phyloP scores from a whole-genome alignment of 2,329 filamentous ascomycete species.

The Penicillium sp. region DNA sequence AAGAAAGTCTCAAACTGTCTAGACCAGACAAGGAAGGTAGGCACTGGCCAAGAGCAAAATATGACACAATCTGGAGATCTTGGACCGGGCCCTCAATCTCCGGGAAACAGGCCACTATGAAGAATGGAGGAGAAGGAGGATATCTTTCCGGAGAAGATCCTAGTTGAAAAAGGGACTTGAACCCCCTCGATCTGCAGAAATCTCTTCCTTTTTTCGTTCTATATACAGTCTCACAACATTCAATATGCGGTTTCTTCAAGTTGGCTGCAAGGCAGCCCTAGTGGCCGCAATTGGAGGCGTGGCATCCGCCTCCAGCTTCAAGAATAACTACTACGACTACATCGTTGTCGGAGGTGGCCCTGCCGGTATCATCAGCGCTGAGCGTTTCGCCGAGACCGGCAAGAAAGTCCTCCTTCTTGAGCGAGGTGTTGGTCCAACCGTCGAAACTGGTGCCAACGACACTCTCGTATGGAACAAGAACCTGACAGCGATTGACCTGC shows the following conservation, averaged over 20 bases:
- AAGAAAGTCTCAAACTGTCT: conserved; percentile 4
- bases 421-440: conserved; percentile 27
- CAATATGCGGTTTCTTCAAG: conserved; percentile 17
- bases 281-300: conserved; percentile 18
- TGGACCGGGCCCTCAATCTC: conserved; percentile 1
- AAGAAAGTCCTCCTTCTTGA: conserved; percentile 30
- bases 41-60: conserved; percentile 4
- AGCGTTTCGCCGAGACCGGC: conserved; percentile 27
- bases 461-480: conserved; percentile 27
- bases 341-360: conserved; percentile 31
- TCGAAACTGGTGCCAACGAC: conserved; percentile 28
- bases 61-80: conserved; percentile 13
- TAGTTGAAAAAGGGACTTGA: neutral
- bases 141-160: neutral
- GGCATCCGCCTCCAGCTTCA: conserved; percentile 17
- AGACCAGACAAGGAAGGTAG: conserved; percentile 10
- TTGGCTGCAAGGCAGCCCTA: conserved; percentile 15
- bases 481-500: conserved; percentile 31
- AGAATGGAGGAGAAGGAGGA: neutral
- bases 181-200: neutral
- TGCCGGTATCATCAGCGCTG: conserved; percentile 28
- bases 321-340: conserved; percentile 26
- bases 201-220: neutral
- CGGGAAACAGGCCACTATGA: conserved; percentile 3
- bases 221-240: neutral